phyloP scores from a whole-genome alignment of 2,329 filamentous ascomycete genomes.

The Diaporthe citriasiana region DNA sequence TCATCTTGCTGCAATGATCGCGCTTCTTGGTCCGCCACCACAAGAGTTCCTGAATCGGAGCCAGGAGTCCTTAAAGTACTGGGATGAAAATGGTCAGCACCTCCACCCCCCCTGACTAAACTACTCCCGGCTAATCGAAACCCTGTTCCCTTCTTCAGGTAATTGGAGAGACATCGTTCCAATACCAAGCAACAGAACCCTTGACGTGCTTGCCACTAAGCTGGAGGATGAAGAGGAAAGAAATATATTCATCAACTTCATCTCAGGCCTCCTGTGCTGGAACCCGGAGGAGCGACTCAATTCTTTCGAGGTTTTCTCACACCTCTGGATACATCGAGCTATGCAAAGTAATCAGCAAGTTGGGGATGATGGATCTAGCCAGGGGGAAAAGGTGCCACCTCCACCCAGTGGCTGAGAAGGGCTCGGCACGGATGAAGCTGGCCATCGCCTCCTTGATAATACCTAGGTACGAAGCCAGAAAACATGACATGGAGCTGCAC shows the following conservation, averaged over 20 bases:
- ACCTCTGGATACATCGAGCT: neutral
- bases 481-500: neutral
- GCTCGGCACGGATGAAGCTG: neutral
- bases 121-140: neutral
- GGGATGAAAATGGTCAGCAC: neutral
- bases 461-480: neutral
- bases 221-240: neutral
- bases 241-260: neutral
- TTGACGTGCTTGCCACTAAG: neutral
- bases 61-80: constrained; percentile 3
- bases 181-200: neutral
- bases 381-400: neutral
- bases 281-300: neutral
- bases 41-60: neutral
- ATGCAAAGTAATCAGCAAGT: neutral
- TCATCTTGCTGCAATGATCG: constrained; percentile 12
- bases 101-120: rapidly evolving
- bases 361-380: neutral
- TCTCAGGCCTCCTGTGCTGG: neutral
- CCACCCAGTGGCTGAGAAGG: neutral
- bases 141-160: neutral
- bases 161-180: neutral
- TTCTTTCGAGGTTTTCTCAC: constrained; percentile 6
- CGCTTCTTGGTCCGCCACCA: constrained; percentile 21
- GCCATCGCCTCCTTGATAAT: neutral